These are phyloP conservation scores for Macrolepiota dolichaula DNA, from an alignment of 768 basidiomycete genomes.

Conservation along the genomic window DNA sequence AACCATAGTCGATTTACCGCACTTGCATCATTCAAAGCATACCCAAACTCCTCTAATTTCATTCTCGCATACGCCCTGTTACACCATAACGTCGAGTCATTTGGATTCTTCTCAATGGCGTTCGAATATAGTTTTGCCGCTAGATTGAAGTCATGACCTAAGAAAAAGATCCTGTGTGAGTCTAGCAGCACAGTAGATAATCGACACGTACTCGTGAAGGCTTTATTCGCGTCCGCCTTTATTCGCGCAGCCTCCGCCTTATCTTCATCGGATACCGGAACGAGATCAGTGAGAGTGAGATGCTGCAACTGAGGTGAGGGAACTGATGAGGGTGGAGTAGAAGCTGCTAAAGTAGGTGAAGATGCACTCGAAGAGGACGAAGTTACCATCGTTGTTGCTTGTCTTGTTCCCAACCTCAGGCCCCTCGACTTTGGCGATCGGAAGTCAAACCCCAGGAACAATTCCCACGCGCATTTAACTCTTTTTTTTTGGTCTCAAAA, in stretches of 20 bases:
- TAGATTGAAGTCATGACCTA: slow-evolving; percentile 69
- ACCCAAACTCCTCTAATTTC: slow-evolving; percentile 91
- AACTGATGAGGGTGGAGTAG: slow-evolving; percentile 51
- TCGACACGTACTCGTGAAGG: slow-evolving; percentile 66
- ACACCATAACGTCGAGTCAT: slow-evolving; percentile 88
- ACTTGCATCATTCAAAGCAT: slow-evolving; percentile 88
- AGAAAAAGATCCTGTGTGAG: not conserved
- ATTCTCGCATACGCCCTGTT: slow-evolving; percentile 92
- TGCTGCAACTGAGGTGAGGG: slow-evolving; percentile 58
- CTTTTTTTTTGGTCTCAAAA: not conserved
- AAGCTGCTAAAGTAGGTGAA: slow-evolving; percentile 36
- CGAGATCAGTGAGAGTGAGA: slow-evolving; percentile 42
- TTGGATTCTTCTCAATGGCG: slow-evolving; percentile 85
- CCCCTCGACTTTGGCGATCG: not conserved
- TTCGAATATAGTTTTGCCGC: slow-evolving; percentile 80
- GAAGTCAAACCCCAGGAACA: not conserved
- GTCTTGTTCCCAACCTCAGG: not conserved
- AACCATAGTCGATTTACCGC: slow-evolving; percentile 27
- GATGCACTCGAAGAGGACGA: slow-evolving; percentile 28
- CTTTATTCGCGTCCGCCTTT: slow-evolving; percentile 86
- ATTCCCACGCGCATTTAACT: slow-evolving; percentile 6
- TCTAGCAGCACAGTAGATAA: not conserved
- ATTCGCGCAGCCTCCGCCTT: slow-evolving; percentile 63
- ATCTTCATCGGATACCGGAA: slow-evolving; percentile 63
- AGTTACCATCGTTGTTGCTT: slow-evolving; percentile 8